A percentile compares a stretch with the other conserved stretches of the same genome.
Evolutionary conservation across 116 monocot genomes (phyloP).

Genomic region (Iris pallida): DNA sequence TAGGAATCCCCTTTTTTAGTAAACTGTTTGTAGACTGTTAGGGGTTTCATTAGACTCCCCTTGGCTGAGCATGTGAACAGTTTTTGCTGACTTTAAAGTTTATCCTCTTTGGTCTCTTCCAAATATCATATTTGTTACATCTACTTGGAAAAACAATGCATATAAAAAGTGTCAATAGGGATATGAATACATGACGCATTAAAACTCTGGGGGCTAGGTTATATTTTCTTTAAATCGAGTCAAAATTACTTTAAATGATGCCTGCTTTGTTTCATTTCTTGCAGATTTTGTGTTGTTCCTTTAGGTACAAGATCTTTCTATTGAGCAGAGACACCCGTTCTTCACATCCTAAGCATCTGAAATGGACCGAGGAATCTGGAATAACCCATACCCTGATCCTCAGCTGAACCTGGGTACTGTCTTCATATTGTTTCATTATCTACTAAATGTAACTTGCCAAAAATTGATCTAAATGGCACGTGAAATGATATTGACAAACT

Average conservation of each 20-base stretch:
- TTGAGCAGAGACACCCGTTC: slow-evolving; percentile 15
- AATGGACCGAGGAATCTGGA: neutral
- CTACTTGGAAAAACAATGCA: too few relatives aligned
- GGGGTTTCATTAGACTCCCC: too few relatives aligned
- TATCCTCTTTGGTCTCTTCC: neutral
- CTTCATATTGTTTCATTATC: neutral
- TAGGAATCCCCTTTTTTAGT: too few relatives aligned
- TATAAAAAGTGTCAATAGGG: too few relatives aligned
- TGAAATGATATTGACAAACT: neutral
- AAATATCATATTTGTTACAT: neutral
- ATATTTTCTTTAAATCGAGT: neutral
- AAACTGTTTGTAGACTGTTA: too few relatives aligned
- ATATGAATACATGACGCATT: neutral
- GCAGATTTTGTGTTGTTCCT: slow-evolving; percentile 7
- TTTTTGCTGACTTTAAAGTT: neutral
- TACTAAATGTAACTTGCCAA: neutral
- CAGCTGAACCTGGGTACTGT: neutral
- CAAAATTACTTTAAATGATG: neutral
- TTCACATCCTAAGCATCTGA: slow-evolving; percentile 1
- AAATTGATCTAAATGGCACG: neutral
- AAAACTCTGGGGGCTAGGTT: too few relatives aligned
- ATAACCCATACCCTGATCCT: slow-evolving; percentile 6
- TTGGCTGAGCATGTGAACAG: neutral
- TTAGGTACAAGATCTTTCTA: slow-evolving; percentile 2
- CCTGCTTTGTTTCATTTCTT: too few relatives aligned